A percentile compares a stretch with the other conserved stretches of the same genome.
Evolutionary conservation across 257 asterid genomes (phyloP).

Genomic region (Galeopsis tetrahit): DNA sequence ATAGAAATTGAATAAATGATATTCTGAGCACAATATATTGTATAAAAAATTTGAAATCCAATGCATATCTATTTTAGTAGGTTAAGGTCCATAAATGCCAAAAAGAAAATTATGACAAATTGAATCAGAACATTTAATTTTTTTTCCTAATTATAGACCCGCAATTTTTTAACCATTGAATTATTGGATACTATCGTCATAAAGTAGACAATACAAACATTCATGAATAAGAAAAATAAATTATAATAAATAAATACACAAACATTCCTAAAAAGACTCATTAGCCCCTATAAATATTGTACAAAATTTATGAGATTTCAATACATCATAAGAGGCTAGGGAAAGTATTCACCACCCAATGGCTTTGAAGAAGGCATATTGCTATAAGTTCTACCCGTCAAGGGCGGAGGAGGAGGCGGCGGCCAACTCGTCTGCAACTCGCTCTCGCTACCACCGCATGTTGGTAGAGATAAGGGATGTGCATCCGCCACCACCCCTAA

Average conservation of each 20-base stretch:
- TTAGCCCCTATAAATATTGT: conserved; percentile 28
- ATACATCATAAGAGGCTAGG: not conserved
- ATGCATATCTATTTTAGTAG: too few relatives aligned
- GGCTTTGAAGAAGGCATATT: conserved; percentile 45
- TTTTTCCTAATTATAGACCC: not conserved
- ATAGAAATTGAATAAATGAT: not conserved
- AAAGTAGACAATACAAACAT: conserved; percentile 22
- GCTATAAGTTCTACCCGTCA: conserved; percentile 47
- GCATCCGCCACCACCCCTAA: conserved; percentile 36
- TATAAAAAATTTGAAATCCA: too few relatives aligned
- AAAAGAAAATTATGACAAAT: too few relatives aligned
- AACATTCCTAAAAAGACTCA: conserved; percentile 17
- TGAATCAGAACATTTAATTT: too few relatives aligned
- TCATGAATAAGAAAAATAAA: too few relatives aligned
- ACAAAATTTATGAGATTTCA: not conserved
- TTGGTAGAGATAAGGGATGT: conserved; percentile 55
- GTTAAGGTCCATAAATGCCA: not conserved
- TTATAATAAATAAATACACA: too few relatives aligned
- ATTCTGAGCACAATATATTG: not conserved
- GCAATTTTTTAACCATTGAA: conserved; percentile 22
- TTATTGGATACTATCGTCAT: conserved; percentile 33
- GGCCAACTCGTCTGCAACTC: not conserved
- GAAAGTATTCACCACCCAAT: not conserved
- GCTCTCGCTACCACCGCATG: conserved; percentile 31
- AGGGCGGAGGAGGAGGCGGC: conserved; percentile 41